phyloP scores from a whole-genome alignment of 2,329 filamentous ascomycete genomes.

The Pestalotiopsis sp. region DNA sequence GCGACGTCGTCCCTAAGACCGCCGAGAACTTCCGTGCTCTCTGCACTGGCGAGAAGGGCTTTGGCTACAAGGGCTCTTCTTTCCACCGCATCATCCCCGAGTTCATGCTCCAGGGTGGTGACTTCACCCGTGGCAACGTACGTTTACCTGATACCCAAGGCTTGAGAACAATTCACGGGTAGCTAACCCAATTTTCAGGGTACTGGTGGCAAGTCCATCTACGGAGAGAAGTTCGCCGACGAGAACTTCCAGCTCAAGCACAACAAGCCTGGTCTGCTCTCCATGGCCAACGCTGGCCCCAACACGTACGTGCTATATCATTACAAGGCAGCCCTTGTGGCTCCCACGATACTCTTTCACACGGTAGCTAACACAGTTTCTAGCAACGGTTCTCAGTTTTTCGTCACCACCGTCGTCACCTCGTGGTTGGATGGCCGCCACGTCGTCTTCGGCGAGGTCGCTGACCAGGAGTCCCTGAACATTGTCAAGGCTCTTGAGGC shows the following conservation, averaged over 20 bases:
- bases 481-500: conserved; percentile 64
- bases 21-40: conserved; percentile 81
- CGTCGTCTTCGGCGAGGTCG: conserved; percentile 81
- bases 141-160: conserved; percentile 34
- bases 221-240: conserved; percentile 90
- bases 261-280: conserved; percentile 74
- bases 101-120: conserved; percentile 96
- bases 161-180: not conserved
- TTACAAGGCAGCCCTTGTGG: not conserved
- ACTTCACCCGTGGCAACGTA: conserved; percentile 92
- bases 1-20: conserved; percentile 86
- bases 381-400: conserved; percentile 98
- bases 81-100: conserved; percentile 93
- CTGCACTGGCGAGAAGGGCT: conserved; percentile 78
- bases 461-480: conserved; percentile 46
- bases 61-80: conserved; percentile 78
- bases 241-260: conserved; percentile 87
- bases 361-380: conserved; percentile 21
- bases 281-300: conserved; percentile 93
- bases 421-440: conserved; percentile 82
- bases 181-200: conserved; percentile 53
- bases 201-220: conserved; percentile 91
- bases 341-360: not conserved
- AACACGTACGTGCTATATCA: conserved; percentile 68
- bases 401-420: conserved; percentile 90